Evolutionary conservation across 2,329 filamentous ascomycete genomes (phyloP), one percentile per base, ranked within the genome.

Genomic region (Grosmannia serpens): DNA sequence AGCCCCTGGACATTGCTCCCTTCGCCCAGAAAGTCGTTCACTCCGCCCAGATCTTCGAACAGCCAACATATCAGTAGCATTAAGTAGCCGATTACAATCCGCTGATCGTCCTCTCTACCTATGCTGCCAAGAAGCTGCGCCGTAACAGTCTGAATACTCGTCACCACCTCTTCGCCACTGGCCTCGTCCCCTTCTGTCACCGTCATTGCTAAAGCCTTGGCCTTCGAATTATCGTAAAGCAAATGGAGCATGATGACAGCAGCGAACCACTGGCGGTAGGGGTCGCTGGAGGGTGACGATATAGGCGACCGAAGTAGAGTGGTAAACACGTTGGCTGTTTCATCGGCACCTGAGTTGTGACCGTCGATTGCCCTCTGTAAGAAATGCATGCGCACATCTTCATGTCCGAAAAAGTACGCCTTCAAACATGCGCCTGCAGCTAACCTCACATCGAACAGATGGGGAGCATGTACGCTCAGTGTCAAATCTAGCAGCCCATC

Each of bases 111-210:
- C 17, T 81, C 82, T 46, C 86, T 82, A 65, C 89, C 84, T 20
- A 96, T 77, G 4, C 88, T 87, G 56, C 85, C 83, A 38, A 95
- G 82, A n/a, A 99, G 77, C 67, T 96, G 92, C 5, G 88, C 87
- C 10, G 91, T 84, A 60, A 97, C 81, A 1, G 86, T 87, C 70
- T 99, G 94, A 55, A 99, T 89, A 67, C 89, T 90, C 0, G 92
- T 96, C 15, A 99, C 87, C 15, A 96, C 90, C 71, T 99, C 94
- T 73, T 99, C 94, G 4, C 92, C 94, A 64, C 80, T 89, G 38
- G 87, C 85, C 26, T 89, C 88, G 70, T 97, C 89, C 13, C 94
- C 94, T 71, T 97, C 92, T 0, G 85, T 89, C 24, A 99, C 85
- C 26, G 81, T 80, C 80, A 95, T 89, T 22, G 91, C 85, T 55